Evolutionary conservation across 345 rosid genomes (phyloP).

Genomic region (Rubroshorea leprosula): DNA sequence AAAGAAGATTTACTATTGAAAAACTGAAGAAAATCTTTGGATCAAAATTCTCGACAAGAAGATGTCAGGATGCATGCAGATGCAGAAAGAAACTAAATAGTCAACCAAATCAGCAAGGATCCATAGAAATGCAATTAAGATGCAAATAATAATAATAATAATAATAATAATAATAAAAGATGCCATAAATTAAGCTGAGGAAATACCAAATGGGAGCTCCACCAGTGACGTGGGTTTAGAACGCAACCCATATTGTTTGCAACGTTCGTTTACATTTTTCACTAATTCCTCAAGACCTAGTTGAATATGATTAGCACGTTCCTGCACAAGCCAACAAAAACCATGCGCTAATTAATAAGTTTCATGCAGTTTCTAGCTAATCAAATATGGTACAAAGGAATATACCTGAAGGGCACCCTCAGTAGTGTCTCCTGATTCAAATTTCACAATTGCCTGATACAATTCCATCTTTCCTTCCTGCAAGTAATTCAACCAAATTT

Average conservation of each 20-base stretch:
- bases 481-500: constrained; percentile 18
- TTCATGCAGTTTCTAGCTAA: constrained; percentile 13
- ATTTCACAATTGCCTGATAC: constrained; percentile 77
- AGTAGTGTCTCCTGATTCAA: constrained; percentile 63
- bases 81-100: no score
- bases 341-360: constrained; percentile 13
- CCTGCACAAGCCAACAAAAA: constrained; percentile 43
- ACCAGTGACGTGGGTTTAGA: constrained; percentile 76
- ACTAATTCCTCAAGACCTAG: constrained; percentile 76
- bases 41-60: no score
- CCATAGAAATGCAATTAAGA: neutral
- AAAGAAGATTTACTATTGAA: no score
- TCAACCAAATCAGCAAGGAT: neutral
- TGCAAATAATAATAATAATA: neutral
- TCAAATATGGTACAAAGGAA: constrained; percentile 5
- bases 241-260: constrained; percentile 91
- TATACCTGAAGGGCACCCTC: constrained; percentile 57
- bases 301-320: constrained; percentile 60
- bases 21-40: no score
- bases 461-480: constrained; percentile 95
- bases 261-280: constrained; percentile 74
- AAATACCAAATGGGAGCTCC: constrained; percentile 93
- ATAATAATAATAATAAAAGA: no score
- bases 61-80: no score
- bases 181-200: constrained; percentile 8